phyloP scores from a whole-genome alignment of 352 stramenopile species.

The Pythium periplocum region DNA sequence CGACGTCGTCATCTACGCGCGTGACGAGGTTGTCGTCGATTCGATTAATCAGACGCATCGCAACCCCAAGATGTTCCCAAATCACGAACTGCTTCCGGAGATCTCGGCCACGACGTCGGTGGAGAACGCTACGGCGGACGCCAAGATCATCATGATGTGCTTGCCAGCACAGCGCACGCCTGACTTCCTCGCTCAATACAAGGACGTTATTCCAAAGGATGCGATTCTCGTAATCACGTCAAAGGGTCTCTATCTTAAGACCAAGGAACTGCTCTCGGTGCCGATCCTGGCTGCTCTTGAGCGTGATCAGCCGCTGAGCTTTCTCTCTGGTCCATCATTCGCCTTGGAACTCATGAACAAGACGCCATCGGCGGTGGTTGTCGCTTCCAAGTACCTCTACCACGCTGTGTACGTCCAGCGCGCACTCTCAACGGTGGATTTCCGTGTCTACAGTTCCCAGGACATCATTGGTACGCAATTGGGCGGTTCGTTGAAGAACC shows the following conservation, averaged over 20 bases:
- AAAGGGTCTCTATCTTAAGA: slow-evolving; percentile 95
- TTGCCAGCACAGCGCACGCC: slow-evolving; percentile 95
- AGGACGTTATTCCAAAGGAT: slow-evolving; percentile 81
- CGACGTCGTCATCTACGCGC: slow-evolving; percentile 90
- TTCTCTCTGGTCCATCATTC: slow-evolving; percentile 94
- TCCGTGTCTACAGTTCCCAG: slow-evolving; percentile 92
- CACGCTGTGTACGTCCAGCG: slow-evolving; percentile 84
- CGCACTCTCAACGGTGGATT: slow-evolving; percentile 83
- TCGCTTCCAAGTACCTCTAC: slow-evolving; percentile 92
- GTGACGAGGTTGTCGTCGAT: slow-evolving; percentile 66
- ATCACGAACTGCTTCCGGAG: slow-evolving; percentile 76
- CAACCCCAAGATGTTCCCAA: slow-evolving; percentile 90
- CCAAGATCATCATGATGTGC: slow-evolving; percentile 93
- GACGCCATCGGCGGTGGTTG: slow-evolving; percentile 93
- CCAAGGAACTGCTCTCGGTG: slow-evolving; percentile 93
- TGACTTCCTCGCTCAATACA: slow-evolving; percentile 84
- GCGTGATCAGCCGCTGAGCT: slow-evolving; percentile 92
- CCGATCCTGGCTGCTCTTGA: slow-evolving; percentile 91
- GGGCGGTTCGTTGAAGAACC: slow-evolving; percentile 97
- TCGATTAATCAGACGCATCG: slow-evolving; percentile 90
- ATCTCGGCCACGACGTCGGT: slow-evolving; percentile 90
- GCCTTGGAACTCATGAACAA: slow-evolving; percentile 95
- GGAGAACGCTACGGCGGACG: slow-evolving; percentile 76
- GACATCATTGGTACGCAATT: slow-evolving; percentile 96
- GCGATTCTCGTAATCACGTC: slow-evolving; percentile 92